Conservation (phyloP, 768 basidiomycete genomes). For the Xerocomus brunneocitrinus region DNA sequence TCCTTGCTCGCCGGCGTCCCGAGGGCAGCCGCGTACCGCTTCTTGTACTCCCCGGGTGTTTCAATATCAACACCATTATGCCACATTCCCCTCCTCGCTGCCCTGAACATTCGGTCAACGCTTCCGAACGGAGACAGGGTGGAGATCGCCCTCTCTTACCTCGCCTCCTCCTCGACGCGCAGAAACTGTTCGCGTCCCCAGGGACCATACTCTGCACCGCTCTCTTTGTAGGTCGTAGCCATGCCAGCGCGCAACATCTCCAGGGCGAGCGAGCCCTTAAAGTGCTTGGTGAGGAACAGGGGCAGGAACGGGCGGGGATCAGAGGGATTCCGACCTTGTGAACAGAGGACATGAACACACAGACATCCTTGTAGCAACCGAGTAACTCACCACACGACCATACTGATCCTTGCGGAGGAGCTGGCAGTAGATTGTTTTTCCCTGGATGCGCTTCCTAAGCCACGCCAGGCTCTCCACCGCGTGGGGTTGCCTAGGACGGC, state of each 20-base stretch:
- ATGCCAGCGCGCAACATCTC: too few relatives aligned
- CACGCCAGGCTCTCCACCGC: conserved; percentile 70
- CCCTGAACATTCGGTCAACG: conserved; percentile 37
- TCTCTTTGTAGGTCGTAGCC: too few relatives aligned
- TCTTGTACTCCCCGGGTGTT: conserved; percentile 79
- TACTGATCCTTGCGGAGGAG: conserved; percentile 80
- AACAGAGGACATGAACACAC: background rate
- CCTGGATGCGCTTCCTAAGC: conserved; percentile 54
- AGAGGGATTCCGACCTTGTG: conserved; percentile 61
- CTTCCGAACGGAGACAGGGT: background rate
- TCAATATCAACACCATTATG: conserved; percentile 48
- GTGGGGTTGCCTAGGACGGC: conserved; percentile 71
- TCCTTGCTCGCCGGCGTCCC: conserved; percentile 2
- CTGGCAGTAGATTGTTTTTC: conserved; percentile 65
- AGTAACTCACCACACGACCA: conserved; percentile 60
- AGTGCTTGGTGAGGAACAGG: conserved; percentile 34
- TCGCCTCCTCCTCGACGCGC: too few relatives aligned
- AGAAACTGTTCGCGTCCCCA: too few relatives aligned
- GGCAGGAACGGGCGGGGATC: conserved; percentile 53
- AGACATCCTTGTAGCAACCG: background rate
- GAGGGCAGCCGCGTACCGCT: conserved; percentile 41
- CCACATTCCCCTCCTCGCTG: conserved; percentile 74
- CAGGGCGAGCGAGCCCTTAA: conserved; percentile 48
- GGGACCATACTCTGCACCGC: too few relatives aligned
- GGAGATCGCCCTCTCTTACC: too few relatives aligned